These are phyloP conservation scores for Austroboletus novae-zelandiae DNA, from an alignment of 1,284 basidiomycete species.

Conservation along the genomic window DNA sequence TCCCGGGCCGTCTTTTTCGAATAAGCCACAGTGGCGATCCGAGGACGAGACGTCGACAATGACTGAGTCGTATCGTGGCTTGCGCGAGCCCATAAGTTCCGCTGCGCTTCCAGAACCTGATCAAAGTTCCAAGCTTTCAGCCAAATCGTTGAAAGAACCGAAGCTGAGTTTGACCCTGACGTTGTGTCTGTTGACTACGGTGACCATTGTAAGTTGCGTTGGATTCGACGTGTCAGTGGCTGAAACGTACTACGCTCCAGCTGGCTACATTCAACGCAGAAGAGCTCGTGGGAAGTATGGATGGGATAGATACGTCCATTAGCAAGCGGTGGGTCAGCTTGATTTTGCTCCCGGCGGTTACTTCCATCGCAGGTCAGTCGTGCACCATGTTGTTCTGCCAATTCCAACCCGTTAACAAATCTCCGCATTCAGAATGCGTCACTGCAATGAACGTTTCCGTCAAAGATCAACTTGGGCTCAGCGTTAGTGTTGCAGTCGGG, in stretches of 20 bases:
- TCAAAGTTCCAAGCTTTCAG: conserved; percentile 17
- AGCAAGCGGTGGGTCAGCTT: conserved; percentile 81
- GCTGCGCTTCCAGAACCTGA: conserved; percentile 25
- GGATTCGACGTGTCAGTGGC: neutral
- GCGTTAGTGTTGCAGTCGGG: conserved; percentile 84
- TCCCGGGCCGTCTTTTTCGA: conserved; percentile 7
- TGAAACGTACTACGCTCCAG: conserved; percentile 34
- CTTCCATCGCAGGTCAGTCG: conserved; percentile 70
- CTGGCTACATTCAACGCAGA: conserved; percentile 83
- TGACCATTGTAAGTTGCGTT: conserved; percentile 57
- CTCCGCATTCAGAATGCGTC: conserved; percentile 61
- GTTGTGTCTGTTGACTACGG: conserved; percentile 51
- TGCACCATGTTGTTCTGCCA: neutral
- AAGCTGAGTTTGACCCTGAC: conserved; percentile 61
- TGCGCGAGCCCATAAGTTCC: conserved; percentile 12
- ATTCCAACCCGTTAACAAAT: neutral
- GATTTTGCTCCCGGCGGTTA: conserved; percentile 86
- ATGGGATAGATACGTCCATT: conserved; percentile 55
- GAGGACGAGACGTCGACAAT: conserved; percentile 17
- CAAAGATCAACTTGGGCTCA: conserved; percentile 75
- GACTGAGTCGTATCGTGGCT: conserved; percentile 4
- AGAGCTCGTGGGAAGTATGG: conserved; percentile 79
- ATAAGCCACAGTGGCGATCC: conserved; percentile 6
- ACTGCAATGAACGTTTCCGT: conserved; percentile 88
- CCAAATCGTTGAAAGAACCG: conserved; percentile 41